Base-by-base conservation (phyloP, 768 basidiomycete species). In the Pisolithus orientalis region DNA sequence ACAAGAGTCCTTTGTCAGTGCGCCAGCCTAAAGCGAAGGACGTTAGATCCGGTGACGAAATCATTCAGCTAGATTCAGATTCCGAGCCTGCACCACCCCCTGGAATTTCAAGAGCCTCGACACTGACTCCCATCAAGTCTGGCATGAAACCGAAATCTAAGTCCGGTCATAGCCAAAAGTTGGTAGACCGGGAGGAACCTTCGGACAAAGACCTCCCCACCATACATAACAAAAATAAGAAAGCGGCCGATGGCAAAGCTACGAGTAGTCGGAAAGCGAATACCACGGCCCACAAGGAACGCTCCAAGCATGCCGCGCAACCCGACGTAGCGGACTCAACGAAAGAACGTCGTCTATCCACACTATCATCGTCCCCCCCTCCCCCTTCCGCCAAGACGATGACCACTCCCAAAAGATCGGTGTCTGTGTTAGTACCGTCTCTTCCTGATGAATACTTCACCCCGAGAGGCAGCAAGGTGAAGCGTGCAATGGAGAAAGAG, bases 361-460 rank as follows among this genome's bases (percentile, higher is more conserved):
- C 57, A 13, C 50, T 39, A 5, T 60, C 58, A 2, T 49, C 54
- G 8, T 46, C 52, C 6, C 53, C 58, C 13, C 44, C 55, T 10
- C 43, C n/a, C 9, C 49, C 49, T 42, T 29, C 56, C 40, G 11
- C 27, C 5, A 58, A 55, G 50, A 51, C 11, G 1, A 8, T 44
- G 3, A 55, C 39, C 17, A 51, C 45, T 5, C 53, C 46, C 0
- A 67, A 68, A 39, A 64, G 60, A 21, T 56, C 51, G 14, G 40
- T 65, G 4, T 68, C 64, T 10, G 69, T 71, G 9, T 17, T 69
- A 2, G 48, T 70, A 9, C 68, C 69, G 11, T 37, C 65, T 8
- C 42, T 67, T 0, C 55, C 64, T 6, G 51, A 53, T 37, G 61
- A 67, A 2, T 67, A 67, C 29, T 59, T 68, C 38, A 57, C 66